Conservation (phyloP, 139 green algal genomes). For the Raphidocelis subcapitata region DNA sequence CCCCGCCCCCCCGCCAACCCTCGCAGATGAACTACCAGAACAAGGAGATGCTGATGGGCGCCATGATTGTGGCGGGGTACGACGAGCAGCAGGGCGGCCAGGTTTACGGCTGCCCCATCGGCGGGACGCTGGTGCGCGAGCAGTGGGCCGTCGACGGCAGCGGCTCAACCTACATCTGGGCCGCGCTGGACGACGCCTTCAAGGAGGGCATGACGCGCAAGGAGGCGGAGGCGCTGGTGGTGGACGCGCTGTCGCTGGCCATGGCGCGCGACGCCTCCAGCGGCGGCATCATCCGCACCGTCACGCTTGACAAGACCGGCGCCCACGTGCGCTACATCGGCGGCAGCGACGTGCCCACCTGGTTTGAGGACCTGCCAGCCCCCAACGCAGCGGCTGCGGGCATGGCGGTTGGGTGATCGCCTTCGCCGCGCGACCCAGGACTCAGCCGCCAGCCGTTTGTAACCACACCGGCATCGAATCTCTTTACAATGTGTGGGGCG, state of each 20-base stretch:
- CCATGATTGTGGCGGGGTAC: slow-evolving; percentile 95
- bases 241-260: slow-evolving; percentile 71
- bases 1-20: neutral
- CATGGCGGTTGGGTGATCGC: slow-evolving; percentile 22
- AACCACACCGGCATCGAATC: too few relatives aligned
- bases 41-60: slow-evolving; percentile 87
- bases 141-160: slow-evolving; percentile 89
- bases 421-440: too few relatives aligned
- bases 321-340: slow-evolving; percentile 39
- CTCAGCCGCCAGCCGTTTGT: too few relatives aligned
- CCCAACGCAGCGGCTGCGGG: slow-evolving; percentile 5
- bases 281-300: slow-evolving; percentile 77
- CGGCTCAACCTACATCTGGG: slow-evolving; percentile 90
- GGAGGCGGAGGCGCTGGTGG: slow-evolving; percentile 78
- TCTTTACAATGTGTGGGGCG: too few relatives aligned
- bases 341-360: slow-evolving; percentile 35
- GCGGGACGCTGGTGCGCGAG: slow-evolving; percentile 76
- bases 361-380: slow-evolving; percentile 35
- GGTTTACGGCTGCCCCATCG: slow-evolving; percentile 88
- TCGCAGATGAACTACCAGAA: slow-evolving; percentile 89
- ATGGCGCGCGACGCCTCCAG: slow-evolving; percentile 81
- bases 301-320: slow-evolving; percentile 69
- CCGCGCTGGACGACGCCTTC: slow-evolving; percentile 78
- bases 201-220: slow-evolving; percentile 72
- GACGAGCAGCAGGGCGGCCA: slow-evolving; percentile 79